Evolutionary conservation across 2,329 filamentous ascomycete species (phyloP).

Genomic region (Penicillium brevicompactum): DNA sequence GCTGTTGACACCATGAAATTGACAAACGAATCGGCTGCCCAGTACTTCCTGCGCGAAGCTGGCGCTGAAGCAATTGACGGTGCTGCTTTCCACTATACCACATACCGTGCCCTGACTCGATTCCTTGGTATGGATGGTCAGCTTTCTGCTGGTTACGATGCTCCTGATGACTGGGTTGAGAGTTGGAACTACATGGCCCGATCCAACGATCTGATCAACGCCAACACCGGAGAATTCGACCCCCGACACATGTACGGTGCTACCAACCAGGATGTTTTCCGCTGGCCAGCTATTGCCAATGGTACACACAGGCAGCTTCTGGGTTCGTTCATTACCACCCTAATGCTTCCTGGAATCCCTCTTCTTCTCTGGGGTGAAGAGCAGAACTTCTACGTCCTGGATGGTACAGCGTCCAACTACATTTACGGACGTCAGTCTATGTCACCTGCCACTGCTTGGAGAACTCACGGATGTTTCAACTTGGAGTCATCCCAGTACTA

Average conservation of each 20-base stretch:
- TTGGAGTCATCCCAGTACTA: constrained; percentile 60
- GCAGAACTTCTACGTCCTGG: constrained; percentile 64
- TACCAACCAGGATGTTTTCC: constrained; percentile 67
- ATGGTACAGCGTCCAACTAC: constrained; percentile 66
- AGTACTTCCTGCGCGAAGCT: constrained; percentile 55
- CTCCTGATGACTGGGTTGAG: constrained; percentile 55
- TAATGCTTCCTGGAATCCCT: constrained; percentile 63
- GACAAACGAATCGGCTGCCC: constrained; percentile 47
- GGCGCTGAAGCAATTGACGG: constrained; percentile 60
- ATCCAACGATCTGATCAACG: constrained; percentile 62
- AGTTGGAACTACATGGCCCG: constrained; percentile 59
- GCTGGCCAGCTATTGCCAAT: constrained; percentile 60
- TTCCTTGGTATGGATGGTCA: constrained; percentile 64
- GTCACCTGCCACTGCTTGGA: constrained; percentile 63
- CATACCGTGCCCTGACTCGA: constrained; percentile 61
- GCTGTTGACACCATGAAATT: constrained; percentile 50
- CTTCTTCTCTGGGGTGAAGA: constrained; percentile 66
- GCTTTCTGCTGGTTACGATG: constrained; percentile 55
- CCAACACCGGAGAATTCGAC: constrained; percentile 63
- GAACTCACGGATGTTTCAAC: constrained; percentile 64
- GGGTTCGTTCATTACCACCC: constrained; percentile 59
- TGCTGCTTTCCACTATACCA: constrained; percentile 64
- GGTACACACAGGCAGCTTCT: constrained; percentile 60
- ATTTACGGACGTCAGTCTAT: constrained; percentile 66
- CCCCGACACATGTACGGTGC: constrained; percentile 66